Evolutionary conservation across 306 rosid genomes (phyloP).

Genomic region (Medicago lupulina): DNA sequence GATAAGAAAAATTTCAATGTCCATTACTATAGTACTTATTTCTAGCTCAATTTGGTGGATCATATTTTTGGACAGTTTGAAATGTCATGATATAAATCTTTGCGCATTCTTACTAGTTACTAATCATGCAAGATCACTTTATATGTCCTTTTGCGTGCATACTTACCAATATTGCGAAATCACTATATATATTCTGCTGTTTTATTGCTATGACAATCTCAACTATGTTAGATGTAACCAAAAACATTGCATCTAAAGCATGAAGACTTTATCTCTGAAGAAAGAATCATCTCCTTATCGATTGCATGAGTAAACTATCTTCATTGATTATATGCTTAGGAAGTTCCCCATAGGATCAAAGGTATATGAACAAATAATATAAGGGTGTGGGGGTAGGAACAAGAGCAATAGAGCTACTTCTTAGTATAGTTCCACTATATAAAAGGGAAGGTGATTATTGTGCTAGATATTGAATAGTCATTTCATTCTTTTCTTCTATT

Average conservation of each 20-base stretch:
- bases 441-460: too few species aligned
- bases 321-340: background rate
- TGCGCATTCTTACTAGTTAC: background rate
- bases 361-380: background rate
- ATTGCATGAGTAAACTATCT: background rate
- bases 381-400: too few species aligned
- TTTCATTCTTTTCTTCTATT: too few species aligned
- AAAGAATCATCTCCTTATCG: background rate
- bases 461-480: too few species aligned
- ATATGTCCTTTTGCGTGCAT: background rate
- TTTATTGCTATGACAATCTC: background rate
- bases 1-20: background rate
- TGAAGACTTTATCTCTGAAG: background rate
- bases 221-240: background rate
- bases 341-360: background rate
- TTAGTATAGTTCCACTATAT: too few species aligned
- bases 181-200: background rate
- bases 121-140: background rate
- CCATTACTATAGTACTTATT: background rate
- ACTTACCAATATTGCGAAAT: background rate
- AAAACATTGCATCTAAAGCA: background rate
- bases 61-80: background rate
- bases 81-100: background rate
- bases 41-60: slow-evolving; percentile 8
- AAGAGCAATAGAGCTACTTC: too few species aligned